Evolutionary conservation across 108 stramenopile species (phyloP).

Genomic region (Asterionellopsis glacialis): DNA sequence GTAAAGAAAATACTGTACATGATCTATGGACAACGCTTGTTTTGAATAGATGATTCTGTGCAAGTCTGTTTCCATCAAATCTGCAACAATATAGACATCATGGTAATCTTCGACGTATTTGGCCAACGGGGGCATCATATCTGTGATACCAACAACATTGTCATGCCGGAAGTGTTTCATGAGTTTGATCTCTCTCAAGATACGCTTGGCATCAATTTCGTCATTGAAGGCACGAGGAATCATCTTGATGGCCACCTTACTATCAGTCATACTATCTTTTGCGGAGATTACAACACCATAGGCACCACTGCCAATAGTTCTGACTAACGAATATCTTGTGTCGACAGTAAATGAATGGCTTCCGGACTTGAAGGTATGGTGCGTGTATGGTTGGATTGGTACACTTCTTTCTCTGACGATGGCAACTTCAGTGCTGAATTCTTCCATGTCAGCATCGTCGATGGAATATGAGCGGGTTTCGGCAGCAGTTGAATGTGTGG

Average conservation of each 20-base stretch:
- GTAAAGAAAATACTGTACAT: conserved; percentile 97
- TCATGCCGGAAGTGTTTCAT: conserved; percentile 89
- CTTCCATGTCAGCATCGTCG: conserved; percentile 36
- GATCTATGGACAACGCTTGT: conserved; percentile 93
- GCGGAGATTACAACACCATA: conserved; percentile 98
- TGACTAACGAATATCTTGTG: conserved; percentile 67
- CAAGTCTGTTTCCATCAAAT: conserved; percentile 98
- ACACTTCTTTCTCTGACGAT: conserved; percentile 31
- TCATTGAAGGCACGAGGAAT: conserved; percentile 94
- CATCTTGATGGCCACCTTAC: conserved; percentile 98
- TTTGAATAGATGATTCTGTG: conserved; percentile 99
- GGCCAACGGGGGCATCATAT: conserved; percentile 85
- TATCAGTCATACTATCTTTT: conserved; percentile 48
- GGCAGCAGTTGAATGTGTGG: conserved; percentile 56
- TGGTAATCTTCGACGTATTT: conserved; percentile 86
- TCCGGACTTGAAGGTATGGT: conserved; percentile 79
- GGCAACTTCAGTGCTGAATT: conserved; percentile 46
- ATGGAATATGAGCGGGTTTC: conserved; percentile 50
- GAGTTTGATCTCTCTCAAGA: conserved; percentile 97
- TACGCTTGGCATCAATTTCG: conserved; percentile 99
- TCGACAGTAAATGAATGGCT: conserved; percentile 86
- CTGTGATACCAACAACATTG: conserved; percentile 84
- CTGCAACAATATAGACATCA: conserved; percentile 97
- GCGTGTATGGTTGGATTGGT: conserved; percentile 34
- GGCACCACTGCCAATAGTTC: conserved; percentile 92